A percentile compares a stretch with the other conserved stretches of the same genome.
Conservation (phyloP, 1,284 basidiomycete species). For the Spongispora temasekensis region DNA sequence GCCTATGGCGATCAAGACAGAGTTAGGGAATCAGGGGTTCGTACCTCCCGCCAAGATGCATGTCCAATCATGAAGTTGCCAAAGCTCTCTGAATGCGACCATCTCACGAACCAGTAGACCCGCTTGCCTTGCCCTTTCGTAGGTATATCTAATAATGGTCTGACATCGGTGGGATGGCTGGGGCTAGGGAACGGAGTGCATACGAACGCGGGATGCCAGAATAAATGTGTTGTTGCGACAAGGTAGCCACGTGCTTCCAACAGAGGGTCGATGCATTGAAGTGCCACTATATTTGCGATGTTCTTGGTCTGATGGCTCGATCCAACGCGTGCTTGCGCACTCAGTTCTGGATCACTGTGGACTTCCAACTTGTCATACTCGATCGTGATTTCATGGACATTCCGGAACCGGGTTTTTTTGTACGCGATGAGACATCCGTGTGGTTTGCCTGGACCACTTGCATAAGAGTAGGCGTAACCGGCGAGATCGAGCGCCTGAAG, state of each 20-base stretch:
- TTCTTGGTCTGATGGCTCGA: constrained; percentile 80
- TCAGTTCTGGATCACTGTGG: constrained; percentile 36
- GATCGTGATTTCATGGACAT: constrained; percentile 48
- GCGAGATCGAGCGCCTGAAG: constrained; percentile 59
- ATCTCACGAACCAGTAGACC: constrained; percentile 72
- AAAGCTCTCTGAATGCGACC: constrained; percentile 53
- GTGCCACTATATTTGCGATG: constrained; percentile 73
- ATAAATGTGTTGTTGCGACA: constrained; percentile 84
- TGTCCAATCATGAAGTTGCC: constrained; percentile 62
- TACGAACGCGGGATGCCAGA: constrained; percentile 89
- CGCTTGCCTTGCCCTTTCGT: constrained; percentile 86
- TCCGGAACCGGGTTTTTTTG: constrained; percentile 51
- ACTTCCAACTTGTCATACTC: constrained; percentile 70
- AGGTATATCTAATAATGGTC: constrained; percentile 63
- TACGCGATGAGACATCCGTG: constrained; percentile 86
- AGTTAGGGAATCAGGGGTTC: constrained; percentile 1
- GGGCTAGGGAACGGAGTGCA: constrained; percentile 4
- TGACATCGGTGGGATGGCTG: constrained; percentile 2
- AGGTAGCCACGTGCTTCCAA: constrained; percentile 54
- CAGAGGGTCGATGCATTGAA: constrained; percentile 45
- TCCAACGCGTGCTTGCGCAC: constrained; percentile 47
- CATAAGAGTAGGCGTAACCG: constrained; percentile 63
- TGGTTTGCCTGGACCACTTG: constrained; percentile 68
- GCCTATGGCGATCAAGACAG: constrained; percentile 4
- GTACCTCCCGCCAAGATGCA: constrained; percentile 83